Evolutionary conservation across 2,329 filamentous ascomycete species (phyloP), one percentile per base, ranked within the genome.

Genomic region (Zopfia rhizophila): DNA sequence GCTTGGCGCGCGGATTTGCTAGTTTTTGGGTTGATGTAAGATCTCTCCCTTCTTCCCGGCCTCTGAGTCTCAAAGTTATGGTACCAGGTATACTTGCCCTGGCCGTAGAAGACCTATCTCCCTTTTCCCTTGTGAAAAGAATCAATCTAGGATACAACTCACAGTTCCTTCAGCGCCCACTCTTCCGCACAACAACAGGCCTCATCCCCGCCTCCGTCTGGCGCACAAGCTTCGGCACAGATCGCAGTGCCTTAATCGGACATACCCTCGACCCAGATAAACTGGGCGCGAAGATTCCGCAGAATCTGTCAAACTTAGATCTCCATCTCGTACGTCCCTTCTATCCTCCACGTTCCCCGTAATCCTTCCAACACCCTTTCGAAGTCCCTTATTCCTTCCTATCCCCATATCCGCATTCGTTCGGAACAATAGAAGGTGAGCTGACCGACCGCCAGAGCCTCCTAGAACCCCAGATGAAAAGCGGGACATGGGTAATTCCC

Each of bases 131-230:
- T 28, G 25, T 13, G 12, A 13, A 28, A 28, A 28, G 5, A 19
- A 24, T 22, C 21, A 22, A 12, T 11, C 4, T 11, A 19, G 14
- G 5, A 3, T 13, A 4, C 4, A 37, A 18, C 33, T 37, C 5
- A 37, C 33, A n/a, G 23, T 3, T 13, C n/a, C 16, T 16, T 3
- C 36, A 63, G 58, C 50, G 70, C 19, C 68, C 73, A 0, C 50
- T 75, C 4, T 75, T 75, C 54, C 61, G 73, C 12, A 61, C 66
- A 5, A 72, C 71, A 13, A 72, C 69, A 4, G 73, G 73, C 3
- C 56, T 76, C 1, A 75, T 76, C 35, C 73, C 73, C 1, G 55
- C 66, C 0, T 58, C 58, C 5, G 72, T 75, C 5, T 75, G 73
- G 73, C 48, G 65, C 5, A 68, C 65, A n/a, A 44, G 48, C 3